Base-by-base conservation (phyloP, 768 basidiomycete species). In the Leccinum broughii region DNA sequence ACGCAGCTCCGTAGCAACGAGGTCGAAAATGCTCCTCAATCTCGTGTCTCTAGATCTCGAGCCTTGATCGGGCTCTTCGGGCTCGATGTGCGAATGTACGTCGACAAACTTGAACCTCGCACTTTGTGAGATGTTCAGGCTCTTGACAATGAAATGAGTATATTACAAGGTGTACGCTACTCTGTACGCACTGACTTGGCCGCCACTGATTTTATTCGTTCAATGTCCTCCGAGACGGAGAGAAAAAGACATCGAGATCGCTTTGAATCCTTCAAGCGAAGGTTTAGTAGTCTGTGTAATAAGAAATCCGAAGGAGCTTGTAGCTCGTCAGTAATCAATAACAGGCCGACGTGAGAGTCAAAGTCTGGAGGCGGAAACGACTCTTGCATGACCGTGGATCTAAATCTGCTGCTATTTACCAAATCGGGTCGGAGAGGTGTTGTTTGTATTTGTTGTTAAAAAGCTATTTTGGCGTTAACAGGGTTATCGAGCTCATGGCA, bases 241-340 rank as follows among this genome's bases (percentile, higher is more conserved):
- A 92, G 70, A 6, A 92, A 68, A 46, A 87, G 72, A 46, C 78
- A 78, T 51, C 69, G 75, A 39, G 79, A 68, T 8, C 44, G 64
- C 24, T 59, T 68, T n/a, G 65, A 54, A 49, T 70, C 64, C 70
- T 88, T 90, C 46, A 89, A 72, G 58, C 86, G 82, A 3, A 77
- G 64, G 22, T 77, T 70, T 4, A 92, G 63, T 49, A 77, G 73
- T 11, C 78, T 78, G 61, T 90, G 85, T 1, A 93, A 77, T 10
- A 92, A 65, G 64, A 92, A 93, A 60, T 91, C 89, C 11, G 85
- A 88, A 2, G 91, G 86, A 0, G 91, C 83, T 0, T 80, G 75
- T 0, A 92, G 77, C 54, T 89, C 81, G 65, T 93, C 91, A 6
- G 89, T 88, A 6, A 93, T 77, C 0, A 92, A 75, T 11, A 89